Evolutionary conservation across 2,329 filamentous ascomycete genomes (phyloP), one percentile per base, ranked within the genome.

Genomic region (Pestalotiopsis sp.): DNA sequence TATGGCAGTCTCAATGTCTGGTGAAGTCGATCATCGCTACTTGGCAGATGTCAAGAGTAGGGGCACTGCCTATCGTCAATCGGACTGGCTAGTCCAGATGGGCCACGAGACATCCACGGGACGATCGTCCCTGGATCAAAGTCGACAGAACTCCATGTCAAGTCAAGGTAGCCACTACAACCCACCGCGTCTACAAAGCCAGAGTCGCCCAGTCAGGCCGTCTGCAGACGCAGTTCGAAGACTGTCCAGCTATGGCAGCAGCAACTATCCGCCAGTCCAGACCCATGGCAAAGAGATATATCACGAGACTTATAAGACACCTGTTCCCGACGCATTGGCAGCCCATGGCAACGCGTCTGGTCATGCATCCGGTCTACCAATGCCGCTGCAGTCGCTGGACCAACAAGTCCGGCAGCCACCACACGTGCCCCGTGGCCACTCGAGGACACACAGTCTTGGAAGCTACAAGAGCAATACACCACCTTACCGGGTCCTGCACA

Each of bases 401-500:
- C 77, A 79, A 65, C 71, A 76, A 35, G 71, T 72, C 26, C 75
- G 72, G 5, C 73, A 76, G n/a, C 78, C 78, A 44, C 76, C 78
- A 1, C 73, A 79, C 13, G 74, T 75, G 1, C 75, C 79, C 55
- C 79, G 78, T 3, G 71, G 72, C n/a, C 82, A 83, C 65, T 66
- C 73, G 64, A 78, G 81, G 22, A 80, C 81, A 69, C 76, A 77
- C 52, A 84, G 81, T 69, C 72, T 76, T 55, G 79, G 77, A 44
- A 75, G 75, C 20, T 67, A 74, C 60, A 73, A 69, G 26, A 74
- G 69, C 5, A 71, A 77, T 38, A 75, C 76, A 35, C 24, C 30
- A 13, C 85, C 83, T 9, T 88, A 84, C 68, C 83, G 86, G 1
- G 79, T 88, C 11, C 77, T 88, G 9, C 86, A 88, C 76, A 88